Percentiles rank a stretch among this genome's conserved stretches.
Conservation (phyloP, 257 asterid species). For the Solanum paucissectum region DNA sequence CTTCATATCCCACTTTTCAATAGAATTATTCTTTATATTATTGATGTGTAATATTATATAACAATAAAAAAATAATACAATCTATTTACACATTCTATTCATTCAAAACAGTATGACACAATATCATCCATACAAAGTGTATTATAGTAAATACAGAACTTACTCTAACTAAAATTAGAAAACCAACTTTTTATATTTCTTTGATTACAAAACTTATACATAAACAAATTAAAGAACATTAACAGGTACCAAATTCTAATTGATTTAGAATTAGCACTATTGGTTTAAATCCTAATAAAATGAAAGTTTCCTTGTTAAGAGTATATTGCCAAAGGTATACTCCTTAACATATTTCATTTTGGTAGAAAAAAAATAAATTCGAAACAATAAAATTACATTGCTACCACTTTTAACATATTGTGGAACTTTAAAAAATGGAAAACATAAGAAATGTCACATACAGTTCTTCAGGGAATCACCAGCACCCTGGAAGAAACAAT, state of each 20-base stretch:
- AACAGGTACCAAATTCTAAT: not conserved
- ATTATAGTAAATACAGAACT: not conserved
- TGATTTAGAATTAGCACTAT: not conserved
- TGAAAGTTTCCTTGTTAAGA: not conserved
- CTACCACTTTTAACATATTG: not conserved
- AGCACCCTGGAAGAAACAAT: slow-evolving; percentile 86
- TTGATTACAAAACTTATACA: not conserved
- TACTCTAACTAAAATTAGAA: too few relatives aligned
- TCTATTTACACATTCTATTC: too few relatives aligned
- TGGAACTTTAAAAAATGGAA: not conserved
- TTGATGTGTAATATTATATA: too few relatives aligned
- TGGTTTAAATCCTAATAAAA: not conserved
- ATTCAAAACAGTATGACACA: not conserved
- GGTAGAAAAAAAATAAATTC: too few relatives aligned
- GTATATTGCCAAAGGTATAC: not conserved
- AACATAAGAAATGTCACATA: slow-evolving; percentile 23
- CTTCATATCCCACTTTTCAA: too few relatives aligned
- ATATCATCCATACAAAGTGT: not conserved
- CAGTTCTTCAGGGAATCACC: slow-evolving; percentile 76
- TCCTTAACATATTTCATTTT: too few relatives aligned
- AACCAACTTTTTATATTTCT: not conserved
- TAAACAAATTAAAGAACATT: not conserved
- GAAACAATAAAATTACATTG: too few relatives aligned
- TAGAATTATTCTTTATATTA: too few relatives aligned
- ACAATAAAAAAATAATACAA: not conserved